These are phyloP conservation scores for Durusdinium trenchii DNA, from an alignment of 73 alveolate genomes.

Conservation along the genomic window DNA sequence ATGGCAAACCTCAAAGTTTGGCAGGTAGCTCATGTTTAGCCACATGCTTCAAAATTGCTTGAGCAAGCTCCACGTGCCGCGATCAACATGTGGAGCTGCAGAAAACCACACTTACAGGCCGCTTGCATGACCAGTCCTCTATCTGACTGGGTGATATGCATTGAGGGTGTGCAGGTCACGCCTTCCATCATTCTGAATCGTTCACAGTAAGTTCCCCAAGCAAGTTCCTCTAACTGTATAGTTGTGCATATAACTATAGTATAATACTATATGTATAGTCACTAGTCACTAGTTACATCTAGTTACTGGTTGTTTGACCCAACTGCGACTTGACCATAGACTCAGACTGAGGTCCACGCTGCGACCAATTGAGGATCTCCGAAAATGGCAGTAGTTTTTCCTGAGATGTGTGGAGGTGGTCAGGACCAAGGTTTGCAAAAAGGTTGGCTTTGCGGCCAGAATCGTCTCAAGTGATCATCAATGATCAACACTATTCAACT, in stretches of 20 bases:
- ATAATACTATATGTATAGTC: not conserved
- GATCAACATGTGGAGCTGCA: no score
- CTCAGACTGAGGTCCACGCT: not conserved
- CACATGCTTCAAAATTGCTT: no score
- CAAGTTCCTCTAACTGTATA: no score
- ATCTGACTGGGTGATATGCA: no score
- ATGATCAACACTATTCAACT: not conserved
- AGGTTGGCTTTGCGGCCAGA: not conserved
- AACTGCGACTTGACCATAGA: not conserved
- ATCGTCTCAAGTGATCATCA: not conserved
- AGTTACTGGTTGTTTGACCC: not conserved
- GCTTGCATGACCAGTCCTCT: no score
- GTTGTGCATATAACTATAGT: not conserved
- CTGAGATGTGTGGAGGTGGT: not conserved
- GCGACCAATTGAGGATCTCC: slow-evolving; percentile 73
- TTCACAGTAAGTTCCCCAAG: no score
- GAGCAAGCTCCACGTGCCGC: no score
- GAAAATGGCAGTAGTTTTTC: slow-evolving; percentile 61
- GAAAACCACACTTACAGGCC: no score
- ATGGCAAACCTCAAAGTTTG: no score
- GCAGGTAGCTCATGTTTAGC: no score
- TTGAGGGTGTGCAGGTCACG: no score
- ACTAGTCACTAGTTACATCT: not conserved
- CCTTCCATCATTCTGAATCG: no score
- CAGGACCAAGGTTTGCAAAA: not conserved